These are phyloP conservation scores for Stemphylium lycopersici DNA, from an alignment of 2,329 filamentous ascomycete species.

Conservation along the genomic window DNA sequence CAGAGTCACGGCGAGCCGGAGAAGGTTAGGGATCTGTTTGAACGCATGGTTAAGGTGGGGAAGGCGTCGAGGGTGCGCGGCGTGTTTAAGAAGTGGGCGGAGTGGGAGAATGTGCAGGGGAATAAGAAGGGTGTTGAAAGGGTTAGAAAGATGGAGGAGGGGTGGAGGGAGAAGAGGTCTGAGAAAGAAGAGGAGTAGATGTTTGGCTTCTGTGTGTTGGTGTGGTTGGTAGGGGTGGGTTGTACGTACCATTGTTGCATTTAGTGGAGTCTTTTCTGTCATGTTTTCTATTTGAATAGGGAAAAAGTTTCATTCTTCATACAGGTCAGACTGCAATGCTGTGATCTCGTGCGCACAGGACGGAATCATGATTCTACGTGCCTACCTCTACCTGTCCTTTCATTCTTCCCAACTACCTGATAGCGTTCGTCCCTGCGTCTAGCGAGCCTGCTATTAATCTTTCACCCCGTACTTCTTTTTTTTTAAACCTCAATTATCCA, in stretches of 20 bases:
- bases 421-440: too few relatives aligned
- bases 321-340: too few relatives aligned
- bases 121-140: slow-evolving; percentile 72
- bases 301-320: too few relatives aligned
- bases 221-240: too few relatives aligned
- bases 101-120: slow-evolving; percentile 78
- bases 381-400: too few relatives aligned
- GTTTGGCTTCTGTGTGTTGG: not conserved
- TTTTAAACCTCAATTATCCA: too few relatives aligned
- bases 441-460: too few relatives aligned
- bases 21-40: slow-evolving; percentile 76
- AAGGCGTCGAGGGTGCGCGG: slow-evolving; percentile 83
- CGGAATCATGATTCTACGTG: too few relatives aligned
- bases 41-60: slow-evolving; percentile 71
- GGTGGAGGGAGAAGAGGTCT: slow-evolving; percentile 65
- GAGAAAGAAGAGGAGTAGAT: slow-evolving; percentile 19
- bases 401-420: too few relatives aligned
- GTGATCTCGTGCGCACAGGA: too few relatives aligned
- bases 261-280: not conserved
- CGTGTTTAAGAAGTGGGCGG: slow-evolving; percentile 91
- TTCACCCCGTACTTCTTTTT: too few relatives aligned
- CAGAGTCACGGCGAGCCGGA: slow-evolving; percentile 63
- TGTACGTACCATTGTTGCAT: not conserved
- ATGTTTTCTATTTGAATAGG: not conserved
- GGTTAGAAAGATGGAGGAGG: slow-evolving; percentile 72